Evolutionary conservation across 352 stramenopile species (phyloP).

Genomic region (Phytopythium sindhum): DNA sequence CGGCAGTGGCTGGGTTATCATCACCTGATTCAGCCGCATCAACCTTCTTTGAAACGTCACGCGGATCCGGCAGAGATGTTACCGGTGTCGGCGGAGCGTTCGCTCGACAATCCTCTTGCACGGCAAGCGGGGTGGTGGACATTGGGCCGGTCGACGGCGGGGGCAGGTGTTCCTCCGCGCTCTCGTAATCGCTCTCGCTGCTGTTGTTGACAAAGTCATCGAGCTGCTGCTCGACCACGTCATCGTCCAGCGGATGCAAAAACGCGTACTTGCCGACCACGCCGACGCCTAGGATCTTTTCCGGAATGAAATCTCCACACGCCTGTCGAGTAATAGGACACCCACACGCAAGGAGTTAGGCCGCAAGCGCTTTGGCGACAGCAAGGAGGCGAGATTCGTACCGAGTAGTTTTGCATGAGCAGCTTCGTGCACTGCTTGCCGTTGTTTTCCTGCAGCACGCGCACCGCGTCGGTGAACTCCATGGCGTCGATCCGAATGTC

Average conservation of each 20-base stretch:
- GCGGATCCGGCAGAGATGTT: slow-evolving; percentile 10
- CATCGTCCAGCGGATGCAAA: slow-evolving; percentile 57
- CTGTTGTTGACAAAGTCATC: slow-evolving; percentile 56
- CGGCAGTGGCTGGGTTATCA: slow-evolving; percentile 35
- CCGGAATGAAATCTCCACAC: slow-evolving; percentile 82
- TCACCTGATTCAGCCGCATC: slow-evolving; percentile 9
- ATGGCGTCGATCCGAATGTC: slow-evolving; percentile 84
- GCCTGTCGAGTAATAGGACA: slow-evolving; percentile 19
- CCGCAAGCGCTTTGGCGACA: not conserved
- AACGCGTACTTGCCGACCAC: slow-evolving; percentile 82
- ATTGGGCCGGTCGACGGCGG: slow-evolving; percentile 6
- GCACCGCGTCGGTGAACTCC: slow-evolving; percentile 75
- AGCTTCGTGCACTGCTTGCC: slow-evolving; percentile 83
- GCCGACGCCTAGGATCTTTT: slow-evolving; percentile 81
- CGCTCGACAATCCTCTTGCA: not conserved
- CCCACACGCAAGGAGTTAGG: not conserved
- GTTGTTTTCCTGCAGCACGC: slow-evolving; percentile 83
- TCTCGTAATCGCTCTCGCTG: slow-evolving; percentile 23
- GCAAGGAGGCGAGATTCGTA: slow-evolving; percentile 9
- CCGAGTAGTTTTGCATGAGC: slow-evolving; percentile 87
- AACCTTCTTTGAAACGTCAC: slow-evolving; percentile 29
- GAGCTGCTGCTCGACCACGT: slow-evolving; percentile 41
- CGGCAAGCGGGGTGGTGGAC: slow-evolving; percentile 1
- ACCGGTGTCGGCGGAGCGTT: slow-evolving; percentile 3
- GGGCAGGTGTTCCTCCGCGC: slow-evolving; percentile 12